These are phyloP conservation scores for Hygrocybe punicea DNA, from an alignment of 768 basidiomycete genomes.

Conservation along the genomic window DNA sequence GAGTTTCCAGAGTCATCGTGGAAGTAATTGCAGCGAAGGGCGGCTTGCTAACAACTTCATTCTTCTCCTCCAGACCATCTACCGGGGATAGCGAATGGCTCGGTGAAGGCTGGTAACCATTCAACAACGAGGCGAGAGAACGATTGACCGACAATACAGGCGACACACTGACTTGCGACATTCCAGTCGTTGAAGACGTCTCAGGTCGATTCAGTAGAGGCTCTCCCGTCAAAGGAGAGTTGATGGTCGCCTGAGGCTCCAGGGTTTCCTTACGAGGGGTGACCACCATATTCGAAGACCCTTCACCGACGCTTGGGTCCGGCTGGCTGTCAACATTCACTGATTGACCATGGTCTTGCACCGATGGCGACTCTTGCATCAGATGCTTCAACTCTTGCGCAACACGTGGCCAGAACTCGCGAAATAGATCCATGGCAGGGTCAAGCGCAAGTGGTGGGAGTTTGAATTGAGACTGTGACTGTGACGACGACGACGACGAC, in stretches of 20 bases:
- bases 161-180: neutral
- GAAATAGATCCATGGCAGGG: constrained; percentile 17
- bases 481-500: constrained; percentile 23
- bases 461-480: constrained; percentile 5
- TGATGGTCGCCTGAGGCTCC: constrained; percentile 4
- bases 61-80: neutral
- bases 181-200: neutral
- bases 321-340: neutral
- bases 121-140: constrained; percentile 6
- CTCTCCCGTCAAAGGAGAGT: constrained; percentile 33
- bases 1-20: no score
- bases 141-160: constrained; percentile 1
- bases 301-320: neutral
- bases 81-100: neutral
- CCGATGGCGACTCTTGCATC: constrained; percentile 10
- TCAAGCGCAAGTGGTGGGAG: constrained; percentile 13
- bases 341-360: neutral
- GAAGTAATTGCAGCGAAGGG: no score
- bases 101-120: constrained; percentile 3
- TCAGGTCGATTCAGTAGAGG: constrained; percentile 25
- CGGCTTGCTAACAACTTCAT: neutral
- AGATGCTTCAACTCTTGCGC: constrained; percentile 38
- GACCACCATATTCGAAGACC: neutral
- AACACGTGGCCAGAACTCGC: constrained; percentile 35
- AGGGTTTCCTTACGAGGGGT: no score